These are phyloP conservation scores for Ceratocystis harringtonii DNA, from an alignment of 2,329 filamentous ascomycete species.

Conservation along the genomic window DNA sequence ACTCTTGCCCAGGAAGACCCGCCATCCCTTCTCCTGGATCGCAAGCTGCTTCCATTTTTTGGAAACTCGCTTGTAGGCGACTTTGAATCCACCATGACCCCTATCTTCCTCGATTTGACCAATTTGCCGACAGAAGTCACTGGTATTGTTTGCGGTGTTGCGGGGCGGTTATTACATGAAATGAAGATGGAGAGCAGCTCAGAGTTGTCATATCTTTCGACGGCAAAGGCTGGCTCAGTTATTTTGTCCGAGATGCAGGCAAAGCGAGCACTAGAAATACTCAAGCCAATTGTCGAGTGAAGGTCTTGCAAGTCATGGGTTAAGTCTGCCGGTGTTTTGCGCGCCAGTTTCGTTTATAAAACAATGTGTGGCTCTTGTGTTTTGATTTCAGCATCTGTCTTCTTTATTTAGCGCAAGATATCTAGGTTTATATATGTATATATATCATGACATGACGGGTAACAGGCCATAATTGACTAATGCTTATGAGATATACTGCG, in stretches of 20 bases:
- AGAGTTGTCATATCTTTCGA: slow-evolving; percentile 83
- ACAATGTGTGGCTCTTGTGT: neutral
- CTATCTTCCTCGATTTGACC: slow-evolving; percentile 76
- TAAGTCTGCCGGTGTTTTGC: neutral
- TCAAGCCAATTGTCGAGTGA: slow-evolving; percentile 38
- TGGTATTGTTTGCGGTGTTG: slow-evolving; percentile 89
- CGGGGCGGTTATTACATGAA: slow-evolving; percentile 63
- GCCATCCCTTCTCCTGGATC: slow-evolving; percentile 58
- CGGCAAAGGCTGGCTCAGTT: slow-evolving; percentile 74
- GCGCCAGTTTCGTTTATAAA: neutral
- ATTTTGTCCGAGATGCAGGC: slow-evolving; percentile 43
- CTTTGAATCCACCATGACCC: slow-evolving; percentile 56
- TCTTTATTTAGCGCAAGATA: neutral
- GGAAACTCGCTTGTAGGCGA: slow-evolving; percentile 62
- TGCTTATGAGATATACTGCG: no score
- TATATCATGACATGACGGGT: no score
- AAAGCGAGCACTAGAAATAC: slow-evolving; percentile 46
- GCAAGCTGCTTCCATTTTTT: slow-evolving; percentile 47
- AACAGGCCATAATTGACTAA: no score
- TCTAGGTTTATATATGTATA: neutral
- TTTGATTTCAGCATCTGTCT: neutral
- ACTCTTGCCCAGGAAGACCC: slow-evolving; percentile 60
- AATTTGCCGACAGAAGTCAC: slow-evolving; percentile 74
- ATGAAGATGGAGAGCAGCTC: slow-evolving; percentile 42
- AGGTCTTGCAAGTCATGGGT: neutral